Evolutionary conservation across 2,329 filamentous ascomycete species (phyloP).

Genomic region (Blastomyces emzantsi): DNA sequence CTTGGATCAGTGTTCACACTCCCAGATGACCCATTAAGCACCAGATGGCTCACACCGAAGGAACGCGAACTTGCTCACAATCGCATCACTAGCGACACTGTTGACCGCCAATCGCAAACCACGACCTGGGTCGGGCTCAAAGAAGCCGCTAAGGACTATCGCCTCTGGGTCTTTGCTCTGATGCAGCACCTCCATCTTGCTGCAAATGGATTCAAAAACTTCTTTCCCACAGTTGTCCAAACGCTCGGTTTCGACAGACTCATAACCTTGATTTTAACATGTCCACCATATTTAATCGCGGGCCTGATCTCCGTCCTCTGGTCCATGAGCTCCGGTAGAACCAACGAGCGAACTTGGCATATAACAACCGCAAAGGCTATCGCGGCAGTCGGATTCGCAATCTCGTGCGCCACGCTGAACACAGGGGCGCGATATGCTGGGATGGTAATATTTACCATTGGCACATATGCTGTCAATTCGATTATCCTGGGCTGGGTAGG

Average conservation of each 20-base stretch:
- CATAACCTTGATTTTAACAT: conserved; percentile 43
- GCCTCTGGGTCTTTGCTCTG: conserved; percentile 37
- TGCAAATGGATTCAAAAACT: conserved; percentile 39
- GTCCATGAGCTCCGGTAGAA: conserved; percentile 1
- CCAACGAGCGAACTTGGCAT: conserved; percentile 1
- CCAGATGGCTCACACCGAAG: conserved; percentile 20
- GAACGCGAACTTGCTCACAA: conserved; percentile 36
- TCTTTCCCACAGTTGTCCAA: conserved; percentile 39
- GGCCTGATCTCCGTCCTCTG: neutral
- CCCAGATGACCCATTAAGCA: conserved; percentile 35
- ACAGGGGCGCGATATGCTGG: neutral
- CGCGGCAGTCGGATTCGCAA: neutral
- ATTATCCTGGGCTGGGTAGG: conserved; percentile 34
- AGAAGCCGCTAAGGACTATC: conserved; percentile 21
- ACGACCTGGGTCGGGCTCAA: conserved; percentile 35
- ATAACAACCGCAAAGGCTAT: neutral
- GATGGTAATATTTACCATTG: conserved; percentile 21
- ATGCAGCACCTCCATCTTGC: conserved; percentile 42
- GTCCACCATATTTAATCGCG: conserved; percentile 9
- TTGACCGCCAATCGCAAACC: conserved; percentile 34
- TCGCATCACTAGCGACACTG: conserved; percentile 40
- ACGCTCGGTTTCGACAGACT: conserved; percentile 40
- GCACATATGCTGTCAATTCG: conserved; percentile 27
- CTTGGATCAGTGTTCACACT: conserved; percentile 35
- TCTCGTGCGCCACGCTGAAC: neutral